Conservation (phyloP, 2,329 filamentous ascomycete species). For the Cladophialophora yegresii region DNA sequence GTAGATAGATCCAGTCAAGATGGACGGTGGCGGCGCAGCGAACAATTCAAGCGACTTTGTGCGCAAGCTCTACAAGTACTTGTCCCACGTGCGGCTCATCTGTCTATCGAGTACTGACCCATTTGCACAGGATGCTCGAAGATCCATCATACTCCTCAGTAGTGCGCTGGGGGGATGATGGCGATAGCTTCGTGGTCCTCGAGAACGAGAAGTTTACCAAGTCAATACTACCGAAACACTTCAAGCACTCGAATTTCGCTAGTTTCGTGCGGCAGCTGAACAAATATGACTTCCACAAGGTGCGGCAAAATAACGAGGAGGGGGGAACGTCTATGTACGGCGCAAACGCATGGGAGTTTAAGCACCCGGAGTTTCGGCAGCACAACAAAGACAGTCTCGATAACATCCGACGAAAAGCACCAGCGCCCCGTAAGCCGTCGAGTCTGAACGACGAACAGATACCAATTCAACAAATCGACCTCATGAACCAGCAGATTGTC, state of each 20-base stretch:
- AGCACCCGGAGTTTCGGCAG: constrained; percentile 91
- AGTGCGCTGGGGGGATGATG: constrained; percentile 92
- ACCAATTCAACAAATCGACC: constrained; percentile 82
- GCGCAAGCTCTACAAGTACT: constrained; percentile 97
- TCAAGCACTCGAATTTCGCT: constrained; percentile 98
- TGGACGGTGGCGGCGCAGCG: constrained; percentile 46
- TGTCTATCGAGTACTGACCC: constrained; percentile 15
- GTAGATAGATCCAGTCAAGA: constrained; percentile 4
- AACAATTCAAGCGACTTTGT: constrained; percentile 97
- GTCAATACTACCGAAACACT: constrained; percentile 93
- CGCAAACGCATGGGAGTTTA: constrained; percentile 89
- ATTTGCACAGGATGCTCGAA: constrained; percentile 77
- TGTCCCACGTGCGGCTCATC: constrained; percentile 30
- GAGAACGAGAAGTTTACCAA: constrained; percentile 99
- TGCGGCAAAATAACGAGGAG: constrained; percentile 86
- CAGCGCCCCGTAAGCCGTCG: constrained; percentile 76
- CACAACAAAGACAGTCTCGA: constrained; percentile 96
- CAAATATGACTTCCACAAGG: constrained; percentile 99
- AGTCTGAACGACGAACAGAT: constrained; percentile 71
- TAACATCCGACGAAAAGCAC: constrained; percentile 93
- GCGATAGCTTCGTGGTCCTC: constrained; percentile 93
- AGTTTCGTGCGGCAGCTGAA: constrained; percentile 95
- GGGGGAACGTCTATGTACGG: constrained; percentile 80
- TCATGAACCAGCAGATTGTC: constrained; percentile 82
- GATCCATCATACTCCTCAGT: constrained; percentile 90